Evolutionary conservation across 495 filamentous ascomycete species (phyloP), one percentile per base, ranked within the genome.

Genomic region (Viridothelium virens): DNA sequence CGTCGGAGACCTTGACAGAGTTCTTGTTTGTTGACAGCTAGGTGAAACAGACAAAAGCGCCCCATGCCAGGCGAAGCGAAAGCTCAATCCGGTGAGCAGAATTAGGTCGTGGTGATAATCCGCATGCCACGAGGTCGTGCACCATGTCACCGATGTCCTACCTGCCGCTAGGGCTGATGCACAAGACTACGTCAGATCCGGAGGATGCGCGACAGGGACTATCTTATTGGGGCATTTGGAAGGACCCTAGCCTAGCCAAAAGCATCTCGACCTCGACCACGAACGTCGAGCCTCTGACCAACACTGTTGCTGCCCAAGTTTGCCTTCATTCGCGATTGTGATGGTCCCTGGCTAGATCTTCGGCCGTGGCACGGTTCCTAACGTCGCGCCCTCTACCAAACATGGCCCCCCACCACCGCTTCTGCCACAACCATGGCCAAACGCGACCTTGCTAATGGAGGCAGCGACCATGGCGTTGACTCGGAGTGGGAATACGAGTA

Each of bases 401-500:
- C 53, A 59, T 59, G 53, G 31, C 53, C 7, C 18, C 53, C 31
- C 53, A 9, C 53, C 31, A 59, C n/a, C 31, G 36, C 53, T 36
- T 6, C 7, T n/a, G 16, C 37, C 4, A 33, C 48, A 38, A 6
- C 14, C 41, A 65, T 48, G 63, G 63, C 48, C 16, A 16, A 61
- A 41, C 31, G 50, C 39, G 33, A 36, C 64, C 36, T 0, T 25
- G 10, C 33, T 11, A 16, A 61, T 14, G 31, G 38, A 9, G 36
- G 33, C 44, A 63, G 59, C 36, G 37, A 39, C 14, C 14, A 14
- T 16, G 61, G 12, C 5, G 4, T 38, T 12, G 79, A 83, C 18
- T 78, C 79, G 12, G 85, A 85, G 33, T 87, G 81, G 76, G 85
- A 87, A 70, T 88, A 87, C 64, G 85, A 87, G 68, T 87, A 87